Percentiles rank a stretch among this genome's conserved stretches.
Conservation (phyloP, 2,329 filamentous ascomycete genomes). For the Hawksworthiomyces lignivorus region DNA sequence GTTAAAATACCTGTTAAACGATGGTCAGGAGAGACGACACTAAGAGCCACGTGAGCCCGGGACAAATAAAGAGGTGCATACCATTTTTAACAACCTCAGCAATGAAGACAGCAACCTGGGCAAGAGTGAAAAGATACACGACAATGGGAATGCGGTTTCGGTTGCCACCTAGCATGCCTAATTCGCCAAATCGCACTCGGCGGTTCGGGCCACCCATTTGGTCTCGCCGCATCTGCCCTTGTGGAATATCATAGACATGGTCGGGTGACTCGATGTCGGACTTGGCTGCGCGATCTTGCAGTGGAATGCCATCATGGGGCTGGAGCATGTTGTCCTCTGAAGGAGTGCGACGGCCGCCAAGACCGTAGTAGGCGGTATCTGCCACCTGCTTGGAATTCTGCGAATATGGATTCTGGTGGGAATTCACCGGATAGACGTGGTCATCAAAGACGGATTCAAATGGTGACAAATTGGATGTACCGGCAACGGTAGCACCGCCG, state of each 20-base stretch:
- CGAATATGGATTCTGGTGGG: too few relatives aligned
- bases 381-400: conserved; percentile 20
- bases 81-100: conserved; percentile 79
- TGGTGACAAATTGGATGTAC: conserved; percentile 27
- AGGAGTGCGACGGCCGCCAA: conserved; percentile 29
- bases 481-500: conserved; percentile 12
- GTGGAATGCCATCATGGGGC: conserved; percentile 47
- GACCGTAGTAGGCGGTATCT: conserved; percentile 56
- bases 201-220: conserved; percentile 22
- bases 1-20: conserved; percentile 35
- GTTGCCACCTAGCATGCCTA: conserved; percentile 51
- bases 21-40: conserved; percentile 10
- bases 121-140: conserved; percentile 68
- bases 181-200: conserved; percentile 48
- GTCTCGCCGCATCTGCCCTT: conserved; percentile 18
- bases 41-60: conserved; percentile 2
- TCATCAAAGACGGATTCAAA: conserved; percentile 64
- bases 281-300: conserved; percentile 44
- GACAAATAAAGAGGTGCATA: conserved; percentile 32
- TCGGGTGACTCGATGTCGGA: conserved; percentile 40
- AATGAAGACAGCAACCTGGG: conserved; percentile 81
- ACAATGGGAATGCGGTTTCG: conserved; percentile 64
- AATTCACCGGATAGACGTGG: conserved; percentile 52
- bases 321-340: conserved; percentile 25
- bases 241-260: conserved; percentile 54